These are phyloP conservation scores for Ganoderma lingzhi DNA, from an alignment of 1,284 basidiomycete species.

Conservation along the genomic window DNA sequence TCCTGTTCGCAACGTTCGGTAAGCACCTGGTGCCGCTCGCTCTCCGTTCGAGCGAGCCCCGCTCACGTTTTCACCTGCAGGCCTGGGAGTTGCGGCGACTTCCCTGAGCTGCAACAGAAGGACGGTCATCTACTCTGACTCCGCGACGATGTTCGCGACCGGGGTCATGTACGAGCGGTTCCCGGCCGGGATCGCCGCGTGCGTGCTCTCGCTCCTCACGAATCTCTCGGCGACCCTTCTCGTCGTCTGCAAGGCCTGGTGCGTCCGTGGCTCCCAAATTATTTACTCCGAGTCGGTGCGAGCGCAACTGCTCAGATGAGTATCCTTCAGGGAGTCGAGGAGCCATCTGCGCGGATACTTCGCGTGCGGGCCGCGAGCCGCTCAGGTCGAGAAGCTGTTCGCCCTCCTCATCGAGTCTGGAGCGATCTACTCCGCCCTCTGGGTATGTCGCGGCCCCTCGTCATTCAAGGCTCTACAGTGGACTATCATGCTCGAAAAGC, in stretches of 20 bases:
- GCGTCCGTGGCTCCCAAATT: no score
- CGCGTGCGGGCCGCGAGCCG: background rate
- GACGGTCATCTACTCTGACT: background rate
- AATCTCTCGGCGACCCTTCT: background rate
- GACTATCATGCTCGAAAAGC: no score
- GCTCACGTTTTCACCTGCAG: background rate
- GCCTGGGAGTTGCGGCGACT: background rate
- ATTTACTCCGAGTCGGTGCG: no score
- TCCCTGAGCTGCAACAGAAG: background rate
- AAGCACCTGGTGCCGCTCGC: background rate
- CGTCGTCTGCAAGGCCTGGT: background rate
- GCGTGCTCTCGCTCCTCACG: background rate
- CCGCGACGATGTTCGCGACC: background rate
- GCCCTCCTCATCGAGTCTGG: background rate
- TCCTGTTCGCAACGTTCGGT: background rate
- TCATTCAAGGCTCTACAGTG: no score
- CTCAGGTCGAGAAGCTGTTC: background rate
- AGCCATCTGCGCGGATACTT: background rate
- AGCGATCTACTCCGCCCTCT: background rate
- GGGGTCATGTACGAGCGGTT: conserved; percentile 1
- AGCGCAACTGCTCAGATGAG: no score
- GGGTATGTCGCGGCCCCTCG: background rate
- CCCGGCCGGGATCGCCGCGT: background rate
- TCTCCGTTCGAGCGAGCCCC: no score
- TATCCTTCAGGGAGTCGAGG: background rate